These are phyloP conservation scores for Neonectria sp. DNA, from an alignment of 2,329 filamentous ascomycete genomes.

Conservation along the genomic window DNA sequence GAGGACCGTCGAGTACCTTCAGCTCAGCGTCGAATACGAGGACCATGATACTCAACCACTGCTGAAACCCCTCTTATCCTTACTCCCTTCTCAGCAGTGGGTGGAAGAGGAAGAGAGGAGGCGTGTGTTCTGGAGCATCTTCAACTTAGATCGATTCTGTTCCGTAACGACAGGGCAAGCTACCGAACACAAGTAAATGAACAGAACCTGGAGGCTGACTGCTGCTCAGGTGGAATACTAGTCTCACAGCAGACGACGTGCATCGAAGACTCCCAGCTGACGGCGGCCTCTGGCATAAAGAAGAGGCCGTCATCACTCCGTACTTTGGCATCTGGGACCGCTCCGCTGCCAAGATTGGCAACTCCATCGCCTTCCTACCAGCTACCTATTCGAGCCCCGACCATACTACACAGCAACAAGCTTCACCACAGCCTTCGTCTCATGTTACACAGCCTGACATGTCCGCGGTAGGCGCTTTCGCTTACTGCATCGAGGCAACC, in stretches of 20 bases:
- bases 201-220: neutral
- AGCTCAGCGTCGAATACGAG: constrained; percentile 46
- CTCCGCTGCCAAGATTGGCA: constrained; percentile 23
- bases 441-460: constrained; percentile 17
- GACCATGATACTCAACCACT: constrained; percentile 30
- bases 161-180: constrained; percentile 24
- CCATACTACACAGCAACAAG: constrained; percentile 9
- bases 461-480: constrained; percentile 48
- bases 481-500: constrained; percentile 60
- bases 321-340: constrained; percentile 30
- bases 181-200: neutral
- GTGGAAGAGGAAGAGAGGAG: constrained; percentile 23
- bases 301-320: constrained; percentile 11
- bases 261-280: constrained; percentile 22
- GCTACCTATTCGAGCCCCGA: constrained; percentile 8
- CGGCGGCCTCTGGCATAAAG: constrained; percentile 20
- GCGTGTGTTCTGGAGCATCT: constrained; percentile 28
- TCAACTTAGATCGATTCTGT: constrained; percentile 25
- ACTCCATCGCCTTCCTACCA: constrained; percentile 22
- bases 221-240: constrained; percentile 22
- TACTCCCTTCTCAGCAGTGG: constrained; percentile 21
- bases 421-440: constrained; percentile 14
- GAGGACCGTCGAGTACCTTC: constrained; percentile 49
- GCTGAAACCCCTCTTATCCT: constrained; percentile 12
- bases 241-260: constrained; percentile 16